Percentiles rank a stretch among this genome's conserved stretches.
phyloP scores from a whole-genome alignment of 306 rosid genomes.

The Lithocarpus polystachyus region DNA sequence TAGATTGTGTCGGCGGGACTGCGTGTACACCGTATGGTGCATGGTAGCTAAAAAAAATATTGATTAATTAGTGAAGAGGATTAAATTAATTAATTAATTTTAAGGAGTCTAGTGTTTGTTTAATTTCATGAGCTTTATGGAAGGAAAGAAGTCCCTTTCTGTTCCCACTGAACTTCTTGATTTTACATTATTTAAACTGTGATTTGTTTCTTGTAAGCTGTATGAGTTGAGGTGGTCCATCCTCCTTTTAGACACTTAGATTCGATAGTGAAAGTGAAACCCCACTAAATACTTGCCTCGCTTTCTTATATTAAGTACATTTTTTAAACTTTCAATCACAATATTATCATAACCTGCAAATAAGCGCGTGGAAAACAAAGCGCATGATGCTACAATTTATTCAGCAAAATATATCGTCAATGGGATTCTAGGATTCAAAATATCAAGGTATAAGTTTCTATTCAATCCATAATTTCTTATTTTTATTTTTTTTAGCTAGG shows the following conservation, averaged over 20 bases:
- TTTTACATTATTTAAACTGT: slow-evolving; percentile 23
- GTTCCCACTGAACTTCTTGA: slow-evolving; percentile 15
- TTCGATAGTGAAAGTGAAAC: slow-evolving; percentile 60
- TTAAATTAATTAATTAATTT: not conserved
- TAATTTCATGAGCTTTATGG: slow-evolving; percentile 23
- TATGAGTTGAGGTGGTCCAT: slow-evolving; percentile 41
- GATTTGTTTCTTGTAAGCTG: slow-evolving; percentile 33
- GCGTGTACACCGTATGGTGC: slow-evolving; percentile 3
- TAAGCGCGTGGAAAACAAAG: not conserved
- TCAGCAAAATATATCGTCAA: not conserved
- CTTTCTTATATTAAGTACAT: slow-evolving; percentile 13
- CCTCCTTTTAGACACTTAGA: slow-evolving; percentile 39
- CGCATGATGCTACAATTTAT: not conserved
- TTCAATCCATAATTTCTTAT: not conserved
- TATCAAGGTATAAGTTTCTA: not conserved
- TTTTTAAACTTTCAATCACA: slow-evolving; percentile 5
- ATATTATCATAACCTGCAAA: slow-evolving; percentile 12
- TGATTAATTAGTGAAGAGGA: slow-evolving; percentile 10
- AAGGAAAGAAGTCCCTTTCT: slow-evolving; percentile 25
- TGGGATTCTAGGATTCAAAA: not conserved
- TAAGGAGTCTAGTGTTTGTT: not conserved
- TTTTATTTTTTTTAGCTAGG: too few species aligned
- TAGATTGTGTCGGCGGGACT: not conserved
- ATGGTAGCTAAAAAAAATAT: not conserved
- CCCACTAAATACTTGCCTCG: slow-evolving; percentile 35